phyloP scores from a whole-genome alignment of 495 filamentous ascomycete genomes.

The Parathielavia appendiculata region DNA sequence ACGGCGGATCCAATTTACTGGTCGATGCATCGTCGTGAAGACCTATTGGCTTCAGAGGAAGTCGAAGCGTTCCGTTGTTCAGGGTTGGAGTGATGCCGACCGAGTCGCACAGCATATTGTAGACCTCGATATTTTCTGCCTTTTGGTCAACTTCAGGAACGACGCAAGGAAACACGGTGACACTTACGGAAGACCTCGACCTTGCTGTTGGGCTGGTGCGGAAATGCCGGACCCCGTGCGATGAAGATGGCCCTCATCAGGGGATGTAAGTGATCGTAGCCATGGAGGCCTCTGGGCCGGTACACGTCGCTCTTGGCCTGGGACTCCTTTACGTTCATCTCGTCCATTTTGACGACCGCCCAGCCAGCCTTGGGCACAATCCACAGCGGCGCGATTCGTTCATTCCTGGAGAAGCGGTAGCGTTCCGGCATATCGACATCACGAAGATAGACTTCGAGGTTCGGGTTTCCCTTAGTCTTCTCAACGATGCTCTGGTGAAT shows the following conservation, averaged over 20 bases:
- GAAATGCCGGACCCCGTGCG: slow-evolving; percentile 82
- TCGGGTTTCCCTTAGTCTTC: slow-evolving; percentile 52
- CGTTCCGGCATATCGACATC: slow-evolving; percentile 79
- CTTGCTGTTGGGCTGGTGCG: slow-evolving; percentile 72
- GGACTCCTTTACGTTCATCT: slow-evolving; percentile 64
- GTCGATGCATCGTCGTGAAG: slow-evolving; percentile 48
- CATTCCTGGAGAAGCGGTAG: slow-evolving; percentile 80
- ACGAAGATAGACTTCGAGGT: slow-evolving; percentile 76
- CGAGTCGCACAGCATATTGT: slow-evolving; percentile 88
- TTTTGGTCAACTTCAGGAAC: slow-evolving; percentile 1
- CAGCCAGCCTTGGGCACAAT: slow-evolving; percentile 86
- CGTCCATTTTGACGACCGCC: slow-evolving; percentile 74
- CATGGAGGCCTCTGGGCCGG: slow-evolving; percentile 74
- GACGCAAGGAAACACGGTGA: not conserved
- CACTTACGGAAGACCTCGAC: slow-evolving; percentile 79
- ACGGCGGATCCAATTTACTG: slow-evolving; percentile 28
- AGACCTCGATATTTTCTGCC: slow-evolving; percentile 87
- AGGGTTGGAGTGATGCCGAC: slow-evolving; percentile 61
- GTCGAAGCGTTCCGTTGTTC: slow-evolving; percentile 83
- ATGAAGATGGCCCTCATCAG: slow-evolving; percentile 92
- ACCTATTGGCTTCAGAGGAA: slow-evolving; percentile 66
- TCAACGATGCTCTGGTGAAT: slow-evolving; percentile 48
- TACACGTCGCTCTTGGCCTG: slow-evolving; percentile 60
- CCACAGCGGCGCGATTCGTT: slow-evolving; percentile 88
- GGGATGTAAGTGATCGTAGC: slow-evolving; percentile 84